Base-by-base conservation (phyloP, 352 stramenopile species). In the Phytopythium montanum region DNA sequence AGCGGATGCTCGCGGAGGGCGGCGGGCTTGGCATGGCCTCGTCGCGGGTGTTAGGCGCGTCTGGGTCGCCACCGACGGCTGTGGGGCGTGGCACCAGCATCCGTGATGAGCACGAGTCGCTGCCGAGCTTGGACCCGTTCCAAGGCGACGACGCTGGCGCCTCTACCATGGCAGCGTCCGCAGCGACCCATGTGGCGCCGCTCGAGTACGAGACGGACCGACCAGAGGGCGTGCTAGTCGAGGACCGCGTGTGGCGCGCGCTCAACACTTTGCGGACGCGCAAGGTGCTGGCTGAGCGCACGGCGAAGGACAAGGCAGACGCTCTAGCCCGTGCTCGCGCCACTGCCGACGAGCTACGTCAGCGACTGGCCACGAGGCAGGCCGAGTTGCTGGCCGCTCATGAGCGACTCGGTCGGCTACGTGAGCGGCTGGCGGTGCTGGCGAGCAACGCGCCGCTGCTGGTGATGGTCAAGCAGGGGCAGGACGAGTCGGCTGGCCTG, bases 381-480 rank as follows among this genome's bases (percentile, higher is more conserved):
- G 12, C 33, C 21, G 52, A 46, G 34, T 36, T 58, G 21, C 18
- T 38, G 31, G 34, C 33, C 5, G 33, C 52, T 0, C 36, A 25
- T 25, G 44, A 56, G 19, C 48, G 61, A 1, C 55, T 71, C 5
- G 49, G 61, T 2, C 16, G 31, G 0, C 68, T 61, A n/a, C 64
- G 58, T 3, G 50, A 49, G 18, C 65, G 79, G 31, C 73, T 90
- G 8, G 56, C 53, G 6, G 57, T 66, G 8, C 45, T 77, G 0
- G 70, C 70, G 12, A 80, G 85, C 26, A 91, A 95, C 57, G 59
- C 88, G 10, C 86, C 90, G 39, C 41, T 98, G 46, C 65, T 98
- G 1, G 80, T 97, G 18, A 75, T 87, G 44, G 78, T 98, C 49
- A 96, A 96, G 56, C 93, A 98, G 64, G 92, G 91, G 3, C 89